These are phyloP conservation scores for Brassica nigra DNA, from an alignment of 345 rosid species.

Conservation along the genomic window DNA sequence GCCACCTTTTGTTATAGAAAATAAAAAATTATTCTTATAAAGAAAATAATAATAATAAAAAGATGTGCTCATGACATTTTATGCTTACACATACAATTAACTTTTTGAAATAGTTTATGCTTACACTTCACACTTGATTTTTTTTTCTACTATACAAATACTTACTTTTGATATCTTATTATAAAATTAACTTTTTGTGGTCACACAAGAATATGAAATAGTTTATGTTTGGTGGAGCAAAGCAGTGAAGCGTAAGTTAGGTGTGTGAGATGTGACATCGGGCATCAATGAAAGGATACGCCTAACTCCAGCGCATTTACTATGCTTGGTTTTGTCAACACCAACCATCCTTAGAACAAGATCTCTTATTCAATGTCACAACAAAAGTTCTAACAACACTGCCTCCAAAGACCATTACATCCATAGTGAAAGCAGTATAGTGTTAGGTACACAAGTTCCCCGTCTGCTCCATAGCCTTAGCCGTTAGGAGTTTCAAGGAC, in stretches of 20 bases:
- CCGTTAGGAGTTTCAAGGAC: slow-evolving; percentile 1
- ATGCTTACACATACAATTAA: too few relatives aligned
- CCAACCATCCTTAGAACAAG: slow-evolving; percentile 2
- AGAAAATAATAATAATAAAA: neutral
- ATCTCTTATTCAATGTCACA: neutral
- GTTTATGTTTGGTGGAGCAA: slow-evolving; percentile 24
- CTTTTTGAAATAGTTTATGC: neutral
- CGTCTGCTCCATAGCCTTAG: slow-evolving; percentile 14
- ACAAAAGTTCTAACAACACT: neutral
- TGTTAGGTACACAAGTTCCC: neutral
- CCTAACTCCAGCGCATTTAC: slow-evolving; percentile 18
- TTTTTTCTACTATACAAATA: neutral
- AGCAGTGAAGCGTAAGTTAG: slow-evolving; percentile 8
- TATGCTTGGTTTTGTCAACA: slow-evolving; percentile 13
- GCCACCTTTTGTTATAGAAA: neutral
- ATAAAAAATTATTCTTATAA: neutral
- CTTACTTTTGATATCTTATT: neutral
- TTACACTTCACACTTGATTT: neutral
- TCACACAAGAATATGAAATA: slow-evolving; percentile 7
- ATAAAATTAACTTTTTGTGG: neutral
- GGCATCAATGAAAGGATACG: neutral
- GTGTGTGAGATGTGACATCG: slow-evolving; percentile 29
- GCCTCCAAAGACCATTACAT: neutral
- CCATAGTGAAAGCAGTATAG: neutral
- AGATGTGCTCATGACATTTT: neutral